phyloP scores from a whole-genome alignment of 2,329 filamentous ascomycete species.

The Diaporthe sp. region DNA sequence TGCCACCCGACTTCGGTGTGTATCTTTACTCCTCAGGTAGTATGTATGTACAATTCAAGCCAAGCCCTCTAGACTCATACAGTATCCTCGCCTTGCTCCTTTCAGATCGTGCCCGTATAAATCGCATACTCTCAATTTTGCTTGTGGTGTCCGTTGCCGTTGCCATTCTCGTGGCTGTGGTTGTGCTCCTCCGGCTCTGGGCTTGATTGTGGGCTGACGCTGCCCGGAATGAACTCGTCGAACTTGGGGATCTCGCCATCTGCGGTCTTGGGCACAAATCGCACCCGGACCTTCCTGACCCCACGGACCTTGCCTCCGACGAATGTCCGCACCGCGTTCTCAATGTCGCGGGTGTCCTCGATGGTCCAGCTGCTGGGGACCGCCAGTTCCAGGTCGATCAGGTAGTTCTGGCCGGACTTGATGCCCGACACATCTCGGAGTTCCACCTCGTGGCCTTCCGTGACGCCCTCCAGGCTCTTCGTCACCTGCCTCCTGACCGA shows the following conservation, averaged over 20 bases:
- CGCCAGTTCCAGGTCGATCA: constrained; percentile 89
- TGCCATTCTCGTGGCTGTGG: constrained; percentile 57
- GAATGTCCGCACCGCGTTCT: constrained; percentile 78
- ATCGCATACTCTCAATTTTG: constrained; percentile 9
- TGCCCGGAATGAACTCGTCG: constrained; percentile 83
- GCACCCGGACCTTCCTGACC: constrained; percentile 84
- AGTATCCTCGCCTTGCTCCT: not conserved
- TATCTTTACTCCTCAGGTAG: constrained; percentile 25
- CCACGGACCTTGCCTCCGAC: constrained; percentile 85
- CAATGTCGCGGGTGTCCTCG: constrained; percentile 76
- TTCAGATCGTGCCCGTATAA: not conserved
- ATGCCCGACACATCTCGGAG: constrained; percentile 86
- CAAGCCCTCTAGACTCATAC: constrained; percentile 6
- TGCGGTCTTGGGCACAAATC: constrained; percentile 81
- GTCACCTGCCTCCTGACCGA: constrained; percentile 77
- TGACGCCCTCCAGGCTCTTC: constrained; percentile 69
- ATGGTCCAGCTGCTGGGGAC: constrained; percentile 85
- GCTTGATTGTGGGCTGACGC: constrained; percentile 68
- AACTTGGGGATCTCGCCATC: constrained; percentile 68
- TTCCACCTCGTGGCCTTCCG: constrained; percentile 71
- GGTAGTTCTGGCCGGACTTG: constrained; percentile 96
- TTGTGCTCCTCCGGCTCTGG: constrained; percentile 71
- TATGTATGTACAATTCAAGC: constrained; percentile 31
- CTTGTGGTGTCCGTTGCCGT: constrained; percentile 47
- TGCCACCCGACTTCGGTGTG: constrained; percentile 33